Evolutionary conservation across 257 asterid species (phyloP), one percentile per base, ranked within the genome.

Genomic region (Petunia axillaris): DNA sequence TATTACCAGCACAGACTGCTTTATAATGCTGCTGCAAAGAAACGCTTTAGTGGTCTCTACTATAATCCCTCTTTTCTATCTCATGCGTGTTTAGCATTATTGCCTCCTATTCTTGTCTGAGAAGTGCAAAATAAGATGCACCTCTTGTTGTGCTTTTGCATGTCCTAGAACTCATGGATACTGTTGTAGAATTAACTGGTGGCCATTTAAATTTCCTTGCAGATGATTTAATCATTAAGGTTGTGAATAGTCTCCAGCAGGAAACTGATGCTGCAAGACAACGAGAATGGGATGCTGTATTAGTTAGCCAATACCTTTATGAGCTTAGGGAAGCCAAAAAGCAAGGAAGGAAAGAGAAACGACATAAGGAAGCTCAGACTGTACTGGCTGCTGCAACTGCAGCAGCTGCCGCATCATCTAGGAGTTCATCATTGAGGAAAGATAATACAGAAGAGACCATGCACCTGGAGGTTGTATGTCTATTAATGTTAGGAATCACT

Each of bases 331-430:
- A 96, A 87, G 94, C 94, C 39, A 96, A 87, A 84, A 96, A 96
- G 86, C 97, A 89, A 84, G 98, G 98, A 83, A 85, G 99, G 74
- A 96, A 91, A 86, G 98, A 96, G 84, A 93, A 97, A 16, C 91
- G 98, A 62, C 98, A 96, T 74, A 90, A 89, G 85, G 99, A 94
- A 86, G 99, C 98, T 76, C 98, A 93, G 89, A 98, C 96, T 82
- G 91, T 94, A 44, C 83, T 96, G 89, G 98, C 98, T 58, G 99
- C 99, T 83, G 99, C 99, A 65, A 90, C 99, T 82, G 99, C 99
- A 68, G 99, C 98, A 39, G 99, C 97, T 75, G 99, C 98, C 38
- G 92, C 97, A 77, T 96, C 99, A 54, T 92, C 99, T 79, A 86
- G 99, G 89, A 81, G 74, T 78, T 90, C 96, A 55, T 90, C 99